Evolutionary conservation across 768 basidiomycete species (phyloP), one percentile per base, ranked within the genome.

Genomic region (Phanerodontia chrysosporium): DNA sequence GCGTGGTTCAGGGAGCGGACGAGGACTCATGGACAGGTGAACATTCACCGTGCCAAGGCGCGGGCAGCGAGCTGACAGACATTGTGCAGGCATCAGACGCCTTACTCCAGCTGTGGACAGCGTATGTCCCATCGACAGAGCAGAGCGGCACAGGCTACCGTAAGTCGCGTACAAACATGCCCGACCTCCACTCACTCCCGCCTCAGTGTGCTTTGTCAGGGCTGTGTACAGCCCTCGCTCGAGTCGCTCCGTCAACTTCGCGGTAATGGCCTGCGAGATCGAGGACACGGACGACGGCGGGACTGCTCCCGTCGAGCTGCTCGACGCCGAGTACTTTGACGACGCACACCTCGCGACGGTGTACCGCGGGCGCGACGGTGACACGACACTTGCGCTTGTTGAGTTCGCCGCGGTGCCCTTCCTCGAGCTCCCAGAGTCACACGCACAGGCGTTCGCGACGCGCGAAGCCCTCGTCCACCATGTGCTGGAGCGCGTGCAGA

Each of bases 281-380:
- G 39, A 42, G 8, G 39, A n/a, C n/a, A n/a, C n/a, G n/a, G n/a
- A 18, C 39, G 39, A 18, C 16, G 39, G 39, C 49, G 49, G 7
- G 16, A 2, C 30, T 9, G 22, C 21, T 16, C 49, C 27, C 22
- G 70, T 85, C 66, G 78, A 85, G 59, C 64, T 90, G 46, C 69
- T 90, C 68, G 86, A 86, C 65, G 79, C 75, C 45, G 86, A 90
- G 57, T 92, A 92, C 73, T 90, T 93, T 71, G 90, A 92, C 75
- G 86, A 90, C 64, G 81, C 85, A 69, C 75, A 71, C 66, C 69
- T 90, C 60, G 78, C 90, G 64, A 75, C 90, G 62, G 79, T 89
- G 60, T 87, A 82, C 74, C 82, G 80, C 22, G 18, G 29, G 16
- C n/a, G n/a, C n/a, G 69, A 77, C 81, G 58, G 81, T 78, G 67